These are phyloP conservation scores for Sambucus nigra DNA, from an alignment of 129 eudicot genomes.

Conservation along the genomic window DNA sequence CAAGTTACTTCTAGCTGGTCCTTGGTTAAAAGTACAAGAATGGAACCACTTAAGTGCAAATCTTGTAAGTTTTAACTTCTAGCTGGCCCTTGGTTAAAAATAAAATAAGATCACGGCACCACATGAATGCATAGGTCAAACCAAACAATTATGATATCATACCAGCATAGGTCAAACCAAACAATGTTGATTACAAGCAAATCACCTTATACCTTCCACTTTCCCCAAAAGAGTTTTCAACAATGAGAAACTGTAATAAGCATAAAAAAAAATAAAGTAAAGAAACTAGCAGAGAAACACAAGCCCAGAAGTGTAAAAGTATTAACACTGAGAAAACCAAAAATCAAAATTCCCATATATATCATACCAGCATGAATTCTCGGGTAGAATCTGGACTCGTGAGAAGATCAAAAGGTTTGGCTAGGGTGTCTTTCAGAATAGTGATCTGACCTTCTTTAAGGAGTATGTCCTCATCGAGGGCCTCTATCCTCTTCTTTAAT, in stretches of 20 bases:
- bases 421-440: slow-evolving; percentile 69
- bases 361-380: slow-evolving; percentile 38
- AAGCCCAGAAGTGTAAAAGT: background rate
- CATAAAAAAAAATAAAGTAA: background rate
- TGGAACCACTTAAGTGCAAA: too few species aligned
- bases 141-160: background rate
- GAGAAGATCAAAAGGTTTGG: slow-evolving; percentile 77
- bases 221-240: background rate
- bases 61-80: too few species aligned
- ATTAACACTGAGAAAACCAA: background rate
- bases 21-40: too few species aligned
- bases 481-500: slow-evolving; percentile 71
- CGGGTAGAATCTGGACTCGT: slow-evolving; percentile 31
- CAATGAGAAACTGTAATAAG: background rate
- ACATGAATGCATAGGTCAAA: background rate
- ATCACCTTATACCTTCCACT: background rate
- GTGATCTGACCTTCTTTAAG: slow-evolving; percentile 90
- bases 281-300: background rate
- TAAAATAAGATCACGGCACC: background rate
- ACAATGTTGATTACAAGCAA: background rate
- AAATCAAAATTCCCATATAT: background rate
- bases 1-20: too few species aligned
- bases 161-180: background rate
- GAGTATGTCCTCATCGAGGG: slow-evolving; percentile 77
- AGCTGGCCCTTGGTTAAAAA: background rate